A percentile compares a stretch with the other conserved stretches of the same genome.
Conservation (phyloP, 2,329 filamentous ascomycete species). For the Amesomyces nigricolor region DNA sequence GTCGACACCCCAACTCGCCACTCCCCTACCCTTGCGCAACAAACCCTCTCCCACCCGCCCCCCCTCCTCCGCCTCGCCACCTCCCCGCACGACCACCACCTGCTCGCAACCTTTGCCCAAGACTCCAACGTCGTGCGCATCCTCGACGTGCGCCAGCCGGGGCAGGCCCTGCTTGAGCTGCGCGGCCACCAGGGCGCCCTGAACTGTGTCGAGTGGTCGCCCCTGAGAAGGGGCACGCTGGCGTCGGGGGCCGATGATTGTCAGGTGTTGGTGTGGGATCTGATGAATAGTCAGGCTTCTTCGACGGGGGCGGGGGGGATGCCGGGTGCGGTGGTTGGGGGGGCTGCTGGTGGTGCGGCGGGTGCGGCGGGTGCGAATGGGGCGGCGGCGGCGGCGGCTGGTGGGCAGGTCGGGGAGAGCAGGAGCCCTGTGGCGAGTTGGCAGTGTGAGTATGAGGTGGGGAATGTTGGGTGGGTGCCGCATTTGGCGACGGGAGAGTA, state of each 20-base stretch:
- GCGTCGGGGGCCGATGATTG: constrained; percentile 91
- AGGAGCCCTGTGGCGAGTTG: constrained; percentile 69
- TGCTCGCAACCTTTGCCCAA: constrained; percentile 93
- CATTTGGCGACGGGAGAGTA: constrained; percentile 61
- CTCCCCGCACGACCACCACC: constrained; percentile 89
- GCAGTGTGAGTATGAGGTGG: constrained; percentile 83
- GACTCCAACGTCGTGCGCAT: constrained; percentile 91
- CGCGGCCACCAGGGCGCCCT: constrained; percentile 79
- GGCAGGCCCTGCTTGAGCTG: constrained; percentile 88
- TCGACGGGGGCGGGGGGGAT: constrained; percentile 32
- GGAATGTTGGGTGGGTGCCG: constrained; percentile 80
- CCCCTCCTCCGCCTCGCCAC: constrained; percentile 77
- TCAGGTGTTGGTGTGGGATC: constrained; percentile 88
- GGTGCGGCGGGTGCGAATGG: background rate
- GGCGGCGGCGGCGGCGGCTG: background rate
- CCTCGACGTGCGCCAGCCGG: constrained; percentile 90
- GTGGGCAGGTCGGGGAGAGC: constrained; percentile 47
- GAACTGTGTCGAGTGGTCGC: constrained; percentile 96
- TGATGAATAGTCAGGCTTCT: constrained; percentile 56
- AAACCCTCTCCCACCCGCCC: constrained; percentile 73
- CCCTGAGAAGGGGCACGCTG: constrained; percentile 79
- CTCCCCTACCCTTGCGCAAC: constrained; percentile 67
- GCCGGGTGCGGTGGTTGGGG: background rate
- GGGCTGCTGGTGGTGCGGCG: too few relatives aligned
- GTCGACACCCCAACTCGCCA: constrained; percentile 44